Conservation (phyloP, 306 rosid species). For the Sphenostylis stenocarpa region DNA sequence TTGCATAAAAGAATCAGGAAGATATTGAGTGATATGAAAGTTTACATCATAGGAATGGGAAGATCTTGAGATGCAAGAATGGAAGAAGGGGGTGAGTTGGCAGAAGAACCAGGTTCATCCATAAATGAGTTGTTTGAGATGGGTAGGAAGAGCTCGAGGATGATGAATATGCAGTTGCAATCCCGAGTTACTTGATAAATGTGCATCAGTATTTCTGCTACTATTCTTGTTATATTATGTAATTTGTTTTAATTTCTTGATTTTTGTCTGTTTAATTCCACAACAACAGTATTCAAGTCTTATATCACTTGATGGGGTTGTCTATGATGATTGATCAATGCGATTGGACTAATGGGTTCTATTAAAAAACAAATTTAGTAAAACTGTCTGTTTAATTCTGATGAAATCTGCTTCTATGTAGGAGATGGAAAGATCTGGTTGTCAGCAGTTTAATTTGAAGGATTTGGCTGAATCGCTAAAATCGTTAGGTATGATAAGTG, state of each 20-base stretch:
- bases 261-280: slow-evolving; percentile 12
- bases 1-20: background rate
- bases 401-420: slow-evolving; percentile 45
- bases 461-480: slow-evolving; percentile 82
- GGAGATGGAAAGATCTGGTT: slow-evolving; percentile 88
- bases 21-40: background rate
- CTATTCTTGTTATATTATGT: slow-evolving; percentile 6
- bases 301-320: slow-evolving; percentile 7
- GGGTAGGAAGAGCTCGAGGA: background rate
- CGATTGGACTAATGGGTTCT: slow-evolving; percentile 4
- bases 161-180: background rate
- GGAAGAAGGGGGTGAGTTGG: background rate
- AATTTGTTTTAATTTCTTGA: slow-evolving; percentile 1
- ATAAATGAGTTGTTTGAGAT: background rate
- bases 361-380: background rate
- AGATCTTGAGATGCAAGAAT: background rate
- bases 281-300: background rate
- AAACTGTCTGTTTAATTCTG: slow-evolving; percentile 16
- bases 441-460: slow-evolving; percentile 47
- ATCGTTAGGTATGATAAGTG: slow-evolving; percentile 63
- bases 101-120: background rate
- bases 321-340: background rate
- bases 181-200: slow-evolving; percentile 11
- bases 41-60: background rate
- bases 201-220: background rate